Evolutionary conservation across 2,329 filamentous ascomycete genomes (phyloP).

Genomic region (Macrophomina tecta): DNA sequence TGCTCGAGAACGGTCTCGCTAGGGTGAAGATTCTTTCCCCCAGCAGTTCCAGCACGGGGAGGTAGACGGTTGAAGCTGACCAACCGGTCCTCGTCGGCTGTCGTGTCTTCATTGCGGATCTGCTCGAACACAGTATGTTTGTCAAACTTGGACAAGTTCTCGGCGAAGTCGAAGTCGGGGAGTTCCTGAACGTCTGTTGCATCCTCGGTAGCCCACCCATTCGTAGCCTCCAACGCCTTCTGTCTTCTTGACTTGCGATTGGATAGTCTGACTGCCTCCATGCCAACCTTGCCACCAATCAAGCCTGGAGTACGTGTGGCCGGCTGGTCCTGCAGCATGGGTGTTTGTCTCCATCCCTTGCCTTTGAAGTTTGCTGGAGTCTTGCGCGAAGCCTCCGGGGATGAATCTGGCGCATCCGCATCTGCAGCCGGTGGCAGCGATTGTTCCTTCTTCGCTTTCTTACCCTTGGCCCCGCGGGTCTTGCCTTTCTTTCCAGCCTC

Average conservation of each 20-base stretch:
- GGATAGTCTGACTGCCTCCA: constrained; percentile 44
- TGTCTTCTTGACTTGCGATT: constrained; percentile 54
- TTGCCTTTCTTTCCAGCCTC: constrained; percentile 54
- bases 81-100: constrained; percentile 88
- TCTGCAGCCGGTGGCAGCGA: constrained; percentile 38
- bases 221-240: constrained; percentile 63
- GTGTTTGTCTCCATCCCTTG: constrained; percentile 72
- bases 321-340: constrained; percentile 65
- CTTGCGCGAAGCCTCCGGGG: constrained; percentile 40
- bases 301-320: constrained; percentile 48
- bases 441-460: constrained; percentile 47
- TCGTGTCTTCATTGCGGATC: constrained; percentile 84
- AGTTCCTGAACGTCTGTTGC: constrained; percentile 92
- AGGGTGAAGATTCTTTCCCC: constrained; percentile 88
- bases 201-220: constrained; percentile 95
- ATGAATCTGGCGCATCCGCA: constrained; percentile 36
- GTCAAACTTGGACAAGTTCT: constrained; percentile 90
- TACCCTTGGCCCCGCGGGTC: constrained; percentile 51
- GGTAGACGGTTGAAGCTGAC: constrained; percentile 81
- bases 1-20: constrained; percentile 87
- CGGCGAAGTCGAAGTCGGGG: constrained; percentile 93
- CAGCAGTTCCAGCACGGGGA: constrained; percentile 56
- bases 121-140: constrained; percentile 91
- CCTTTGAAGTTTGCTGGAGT: constrained; percentile 53
- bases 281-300: constrained; percentile 45